Base-by-base conservation (phyloP, 2,329 filamentous ascomycete species). In the Sclerotinia sclerotiorum region DNA sequence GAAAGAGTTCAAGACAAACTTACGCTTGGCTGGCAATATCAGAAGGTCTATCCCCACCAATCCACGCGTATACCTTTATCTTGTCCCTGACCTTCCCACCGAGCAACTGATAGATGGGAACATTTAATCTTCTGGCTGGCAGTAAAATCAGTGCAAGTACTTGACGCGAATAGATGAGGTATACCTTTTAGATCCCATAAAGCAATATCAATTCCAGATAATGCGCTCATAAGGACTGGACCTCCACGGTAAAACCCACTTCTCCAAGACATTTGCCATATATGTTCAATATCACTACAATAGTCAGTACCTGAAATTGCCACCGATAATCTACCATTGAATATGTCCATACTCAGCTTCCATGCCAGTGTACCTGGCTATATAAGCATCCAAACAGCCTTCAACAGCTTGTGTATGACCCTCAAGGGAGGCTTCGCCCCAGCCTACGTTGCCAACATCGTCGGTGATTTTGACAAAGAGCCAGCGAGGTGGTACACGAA, bases 131-230 rank as follows among this genome's bases (percentile, higher is more conserved):
- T 58, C 86, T 81, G 21, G 86, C 86, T 80, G 27, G 10, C 64
- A 72, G 39, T 5, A 13, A 6, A 7, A 32, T 64, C n/a, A 56
- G 44, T 42, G 17, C 8, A 6, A 27, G n/a, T 8, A 21, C 32
- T 51, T 19, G 27, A 13, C 39, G 44, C 11, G 8, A 19, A 27
- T 32, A 10, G 21, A 29, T 24, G 39, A 39, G 11, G 39, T 15
- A 27, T 79, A 68, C 83, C 85, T 81, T 93, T 93, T 27, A 93
- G 80, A 78, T 93, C 90, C 90, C 90, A 94, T 0, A 93, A 80
- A 0, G 90, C 90, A 77, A 94, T 94, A 75, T 94, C 91, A 64
- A 94, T 87, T 2, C 91, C 91, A 0, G 90, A 86, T 21, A 94
- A 79, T 0, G 91, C 91, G 72, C 87, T 91, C 90, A 94, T 93